Evolutionary conservation across 2,329 filamentous ascomycete genomes (phyloP).

Genomic region (Trichothecium sympodiale): DNA sequence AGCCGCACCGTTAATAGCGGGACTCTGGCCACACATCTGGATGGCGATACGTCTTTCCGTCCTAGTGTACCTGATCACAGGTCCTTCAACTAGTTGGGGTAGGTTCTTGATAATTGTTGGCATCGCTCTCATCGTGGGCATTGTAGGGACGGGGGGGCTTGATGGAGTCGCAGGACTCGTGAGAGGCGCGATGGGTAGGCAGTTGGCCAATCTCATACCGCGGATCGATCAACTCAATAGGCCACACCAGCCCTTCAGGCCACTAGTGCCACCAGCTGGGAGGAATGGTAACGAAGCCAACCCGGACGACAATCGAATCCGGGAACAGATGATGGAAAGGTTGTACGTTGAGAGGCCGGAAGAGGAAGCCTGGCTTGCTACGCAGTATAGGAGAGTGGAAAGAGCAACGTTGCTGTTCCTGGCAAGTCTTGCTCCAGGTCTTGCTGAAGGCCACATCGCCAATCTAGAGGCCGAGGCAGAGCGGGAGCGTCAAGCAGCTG

Average conservation of each 20-base stretch:
- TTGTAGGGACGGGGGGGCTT: conserved; percentile 48
- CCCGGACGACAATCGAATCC: conserved; percentile 21
- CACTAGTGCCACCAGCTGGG: background rate
- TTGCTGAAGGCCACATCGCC: conserved; percentile 54
- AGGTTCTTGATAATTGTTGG: conserved; percentile 45
- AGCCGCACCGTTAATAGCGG: conserved; percentile 19
- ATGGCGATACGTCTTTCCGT: conserved; percentile 43
- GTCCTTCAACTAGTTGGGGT: conserved; percentile 45
- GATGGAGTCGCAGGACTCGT: conserved; percentile 42
- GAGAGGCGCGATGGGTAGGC: conserved; percentile 45
- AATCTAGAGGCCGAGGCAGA: conserved; percentile 42
- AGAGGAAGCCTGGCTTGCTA: conserved; percentile 19
- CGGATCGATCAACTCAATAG: conserved; percentile 28
- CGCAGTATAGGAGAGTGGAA: conserved; percentile 42
- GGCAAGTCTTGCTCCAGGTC: conserved; percentile 54
- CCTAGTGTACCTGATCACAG: conserved; percentile 57
- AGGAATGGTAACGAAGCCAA: conserved; percentile 14
- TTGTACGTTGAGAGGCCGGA: conserved; percentile 30
- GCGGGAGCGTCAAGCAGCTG: conserved; percentile 28
- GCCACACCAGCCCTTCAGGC: conserved; percentile 18
- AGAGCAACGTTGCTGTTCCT: conserved; percentile 51
- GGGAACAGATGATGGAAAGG: conserved; percentile 41
- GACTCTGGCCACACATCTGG: conserved; percentile 52
- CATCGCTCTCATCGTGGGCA: conserved; percentile 43
- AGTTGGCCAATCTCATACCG: conserved; percentile 49